Evolutionary conservation across 495 filamentous ascomycete species (phyloP).

Genomic region (Podospora australis): DNA sequence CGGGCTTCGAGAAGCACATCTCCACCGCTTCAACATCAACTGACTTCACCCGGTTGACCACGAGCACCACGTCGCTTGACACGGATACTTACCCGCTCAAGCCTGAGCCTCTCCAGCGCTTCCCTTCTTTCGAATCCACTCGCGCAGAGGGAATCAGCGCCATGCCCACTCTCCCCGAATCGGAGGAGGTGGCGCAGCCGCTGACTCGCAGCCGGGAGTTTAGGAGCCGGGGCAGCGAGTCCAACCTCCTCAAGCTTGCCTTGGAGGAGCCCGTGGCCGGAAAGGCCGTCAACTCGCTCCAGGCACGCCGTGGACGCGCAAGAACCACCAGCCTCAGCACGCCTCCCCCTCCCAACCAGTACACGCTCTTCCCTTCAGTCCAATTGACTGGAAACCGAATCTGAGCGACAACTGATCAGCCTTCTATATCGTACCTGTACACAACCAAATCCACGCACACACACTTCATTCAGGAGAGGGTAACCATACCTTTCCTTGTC

Average conservation of each 20-base stretch:
- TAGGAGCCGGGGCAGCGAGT: conserved; percentile 24
- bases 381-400: conserved; percentile 21
- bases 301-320: conserved; percentile 22
- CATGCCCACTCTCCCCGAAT: conserved; percentile 29
- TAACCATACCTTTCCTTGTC: not conserved
- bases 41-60: conserved; percentile 37
- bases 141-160: no score
- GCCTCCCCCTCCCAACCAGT: conserved; percentile 35
- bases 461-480: not conserved
- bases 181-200: conserved; percentile 15
- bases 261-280: conserved; percentile 14
- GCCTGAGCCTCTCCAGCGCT: conserved; percentile 20
- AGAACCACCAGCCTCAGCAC: conserved; percentile 34
- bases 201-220: conserved; percentile 13
- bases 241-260: conserved; percentile 20
- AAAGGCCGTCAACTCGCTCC: conserved; percentile 22
- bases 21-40: conserved; percentile 39
- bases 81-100: conserved; percentile 20
- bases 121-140: conserved; percentile 22
- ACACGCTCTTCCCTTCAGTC: conserved; percentile 31
- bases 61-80: conserved; percentile 37
- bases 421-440: no score
- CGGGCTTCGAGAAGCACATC: conserved; percentile 36
- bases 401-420: conserved; percentile 10
- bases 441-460: not conserved